Conservation (phyloP, 2,329 filamentous ascomycete genomes). For the Aspergillus sp. region DNA sequence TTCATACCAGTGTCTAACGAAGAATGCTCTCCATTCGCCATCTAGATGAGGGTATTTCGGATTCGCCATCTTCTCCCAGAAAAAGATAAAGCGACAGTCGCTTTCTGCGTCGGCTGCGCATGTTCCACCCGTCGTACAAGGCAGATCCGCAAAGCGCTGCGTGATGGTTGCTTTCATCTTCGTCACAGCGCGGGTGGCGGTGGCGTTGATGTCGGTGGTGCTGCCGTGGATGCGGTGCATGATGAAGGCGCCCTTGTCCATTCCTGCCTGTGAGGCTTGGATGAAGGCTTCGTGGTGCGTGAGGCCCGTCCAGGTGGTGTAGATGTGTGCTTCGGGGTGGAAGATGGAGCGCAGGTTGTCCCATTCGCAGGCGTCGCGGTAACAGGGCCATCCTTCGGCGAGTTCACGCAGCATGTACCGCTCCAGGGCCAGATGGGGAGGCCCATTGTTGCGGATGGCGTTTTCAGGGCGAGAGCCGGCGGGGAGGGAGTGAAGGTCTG, state of each 20-base stretch:
- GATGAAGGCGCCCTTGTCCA: constrained; percentile 51
- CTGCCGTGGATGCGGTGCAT: constrained; percentile 49
- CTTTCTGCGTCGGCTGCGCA: constrained; percentile 43
- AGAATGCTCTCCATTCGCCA: constrained; percentile 40
- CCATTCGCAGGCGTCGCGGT: constrained; percentile 50
- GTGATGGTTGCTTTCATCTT: constrained; percentile 20
- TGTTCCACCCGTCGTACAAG: constrained; percentile 23
- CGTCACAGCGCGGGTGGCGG: not conserved
- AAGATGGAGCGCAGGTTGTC: constrained; percentile 49
- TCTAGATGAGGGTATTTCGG: constrained; percentile 5
- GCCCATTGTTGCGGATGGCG: constrained; percentile 46
- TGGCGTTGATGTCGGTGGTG: constrained; percentile 38
- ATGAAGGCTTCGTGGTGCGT: constrained; percentile 43
- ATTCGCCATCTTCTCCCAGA: constrained; percentile 34
- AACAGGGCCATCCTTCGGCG: constrained; percentile 48
- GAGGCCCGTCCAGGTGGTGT: constrained; percentile 49
- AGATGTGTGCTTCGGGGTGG: constrained; percentile 44
- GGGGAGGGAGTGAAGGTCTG: constrained; percentile 32
- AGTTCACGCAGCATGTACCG: constrained; percentile 45
- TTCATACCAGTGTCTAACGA: constrained; percentile 49
- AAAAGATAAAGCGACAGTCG: constrained; percentile 46
- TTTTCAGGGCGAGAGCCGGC: constrained; percentile 30
- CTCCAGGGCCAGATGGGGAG: constrained; percentile 40
- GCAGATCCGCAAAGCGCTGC: constrained; percentile 35
- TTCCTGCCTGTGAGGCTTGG: constrained; percentile 46